Conservation (phyloP, 2,329 filamentous ascomycete species). For the Coleophoma crateriformis region DNA sequence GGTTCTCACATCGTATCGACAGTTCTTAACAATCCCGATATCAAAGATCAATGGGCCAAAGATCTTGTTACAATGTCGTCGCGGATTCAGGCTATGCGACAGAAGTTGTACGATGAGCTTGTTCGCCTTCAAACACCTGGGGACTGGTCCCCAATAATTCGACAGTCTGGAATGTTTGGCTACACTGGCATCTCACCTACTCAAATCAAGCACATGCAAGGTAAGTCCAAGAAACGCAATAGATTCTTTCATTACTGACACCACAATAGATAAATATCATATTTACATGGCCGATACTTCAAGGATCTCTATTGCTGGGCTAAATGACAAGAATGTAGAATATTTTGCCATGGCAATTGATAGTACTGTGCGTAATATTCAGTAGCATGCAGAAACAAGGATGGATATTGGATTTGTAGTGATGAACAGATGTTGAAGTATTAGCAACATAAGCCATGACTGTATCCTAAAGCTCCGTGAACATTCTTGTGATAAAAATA, state of each 20-base stretch:
- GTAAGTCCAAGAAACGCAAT: not conserved
- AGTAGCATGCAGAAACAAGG: no score
- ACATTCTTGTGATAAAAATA: no score
- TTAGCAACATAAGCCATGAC: no score
- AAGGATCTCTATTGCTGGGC: conserved; percentile 32
- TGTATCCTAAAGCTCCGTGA: no score
- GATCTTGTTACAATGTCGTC: conserved; percentile 32
- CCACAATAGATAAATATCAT: conserved; percentile 24
- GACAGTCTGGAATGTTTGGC: conserved; percentile 35
- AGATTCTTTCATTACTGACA: not conserved
- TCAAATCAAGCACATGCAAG: conserved; percentile 33
- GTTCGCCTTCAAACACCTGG: conserved; percentile 27
- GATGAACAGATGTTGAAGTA: no score
- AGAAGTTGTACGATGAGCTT: conserved; percentile 28
- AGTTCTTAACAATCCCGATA: conserved; percentile 24
- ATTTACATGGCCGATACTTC: conserved; percentile 35
- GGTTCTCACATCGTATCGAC: conserved; percentile 29
- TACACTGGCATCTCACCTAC: conserved; percentile 41
- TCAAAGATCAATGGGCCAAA: conserved; percentile 26
- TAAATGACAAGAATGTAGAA: conserved; percentile 30
- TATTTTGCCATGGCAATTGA: conserved; percentile 23
- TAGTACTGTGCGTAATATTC: conserved; percentile 1
- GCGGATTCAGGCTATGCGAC: conserved; percentile 30
- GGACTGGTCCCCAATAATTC: conserved; percentile 30
- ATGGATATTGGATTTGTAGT: no score